Evolutionary conservation across 1,139 yeast species (phyloP).

Genomic region (Geotrichum bryndzae): DNA sequence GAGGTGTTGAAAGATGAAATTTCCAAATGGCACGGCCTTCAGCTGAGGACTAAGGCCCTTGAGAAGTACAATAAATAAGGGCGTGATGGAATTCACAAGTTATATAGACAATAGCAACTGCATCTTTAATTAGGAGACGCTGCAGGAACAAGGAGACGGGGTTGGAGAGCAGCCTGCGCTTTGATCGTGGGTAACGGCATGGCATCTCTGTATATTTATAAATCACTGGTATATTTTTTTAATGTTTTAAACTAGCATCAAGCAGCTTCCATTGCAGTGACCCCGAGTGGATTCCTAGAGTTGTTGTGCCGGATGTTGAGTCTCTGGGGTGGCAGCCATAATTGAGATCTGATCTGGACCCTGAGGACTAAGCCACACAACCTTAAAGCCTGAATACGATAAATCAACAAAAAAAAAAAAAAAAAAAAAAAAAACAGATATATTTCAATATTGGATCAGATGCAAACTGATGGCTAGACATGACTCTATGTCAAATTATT

Average conservation of each 20-base stretch:
- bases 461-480: no score
- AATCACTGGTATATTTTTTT: neutral
- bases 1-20: conserved; percentile 78
- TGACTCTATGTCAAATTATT: no score
- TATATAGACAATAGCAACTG: neutral
- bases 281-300: conserved; percentile 81
- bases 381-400: neutral
- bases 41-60: conserved; percentile 56
- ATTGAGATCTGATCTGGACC: neutral
- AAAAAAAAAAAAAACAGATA: no score
- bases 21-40: conserved; percentile 90
- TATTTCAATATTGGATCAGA: neutral
- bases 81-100: neutral
- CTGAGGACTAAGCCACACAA: neutral
- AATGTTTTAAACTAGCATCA: neutral
- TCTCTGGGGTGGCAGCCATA: neutral
- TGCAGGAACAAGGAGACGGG: neutral
- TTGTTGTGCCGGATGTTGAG: neutral
- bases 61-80: conserved; percentile 13
- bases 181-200: conserved; percentile 75
- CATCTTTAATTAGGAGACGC: neutral
- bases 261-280: conserved; percentile 29
- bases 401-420: no score
- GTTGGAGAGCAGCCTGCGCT: neutral
- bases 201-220: conserved; percentile 77